Evolutionary conservation across 2,329 filamentous ascomycete genomes (phyloP), one percentile per base, ranked within the genome.

Genomic region (Colletotrichum sp.): DNA sequence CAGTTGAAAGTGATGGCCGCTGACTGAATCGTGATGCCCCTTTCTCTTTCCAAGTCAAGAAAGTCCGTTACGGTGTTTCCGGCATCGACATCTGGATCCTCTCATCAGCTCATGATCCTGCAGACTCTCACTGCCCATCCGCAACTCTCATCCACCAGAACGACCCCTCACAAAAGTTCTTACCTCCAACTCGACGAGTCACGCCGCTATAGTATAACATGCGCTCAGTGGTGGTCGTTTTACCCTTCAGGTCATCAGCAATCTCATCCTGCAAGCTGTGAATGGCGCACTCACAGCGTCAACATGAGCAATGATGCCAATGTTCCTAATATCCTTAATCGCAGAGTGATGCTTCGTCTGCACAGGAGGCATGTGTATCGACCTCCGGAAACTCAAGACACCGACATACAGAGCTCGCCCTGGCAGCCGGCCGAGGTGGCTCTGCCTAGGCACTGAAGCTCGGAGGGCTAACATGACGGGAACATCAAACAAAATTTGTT

Each of bases 51-150:
- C 78, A 98, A 93, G 8, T 97, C 96, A 8, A 99, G 90, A 80
- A 99, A 99, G 85, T 99, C 97, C 4, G 97, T 99, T 9, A 98
- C 96, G 6, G 97, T 99, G 78, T 98, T 98, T 48, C 97, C 97
- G 84, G 98, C 94, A 81, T 99, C 96, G 78, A 99, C 97, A 84
- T 98, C 96, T 92, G 76, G 4, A 32, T 61, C 21, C 43, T 5
- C 1, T 13, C 15, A 57, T 76, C 24, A 76, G 74, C 24, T 61
- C 8, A n/a, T 6, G 26, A 9, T 52, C 24, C 26, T n/a, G 26
- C 36, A n/a, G 39, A 39, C 34, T 10, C 7, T 15, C 7, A 32
- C 43, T 10, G 21, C 61, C 9, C 15, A 10, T 57, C 52, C 8
- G 16, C 24, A n/a, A 10, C 7, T 67, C 24, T 72, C 52, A 48